Conservation (phyloP, 2,329 filamentous ascomycete genomes). For the Pseudocercospora eumusae region DNA sequence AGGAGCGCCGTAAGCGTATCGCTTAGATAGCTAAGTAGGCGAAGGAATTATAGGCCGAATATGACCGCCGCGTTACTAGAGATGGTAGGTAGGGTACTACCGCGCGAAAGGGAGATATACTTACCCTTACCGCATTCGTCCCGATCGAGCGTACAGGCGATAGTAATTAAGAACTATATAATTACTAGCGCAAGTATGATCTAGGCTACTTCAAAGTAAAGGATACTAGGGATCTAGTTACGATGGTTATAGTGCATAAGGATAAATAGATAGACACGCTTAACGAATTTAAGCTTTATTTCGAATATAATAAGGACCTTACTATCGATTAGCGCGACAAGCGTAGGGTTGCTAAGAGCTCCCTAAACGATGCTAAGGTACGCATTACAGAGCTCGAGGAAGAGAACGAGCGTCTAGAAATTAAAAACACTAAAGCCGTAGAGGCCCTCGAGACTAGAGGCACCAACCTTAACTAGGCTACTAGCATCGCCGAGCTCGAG, state of each 20-base stretch:
- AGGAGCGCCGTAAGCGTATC: no score
- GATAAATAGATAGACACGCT: background rate
- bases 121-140: no score
- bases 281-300: background rate
- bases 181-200: background rate
- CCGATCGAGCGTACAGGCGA: no score
- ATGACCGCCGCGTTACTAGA: no score
- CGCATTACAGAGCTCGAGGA: background rate
- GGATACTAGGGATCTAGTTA: background rate
- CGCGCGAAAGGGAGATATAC: no score
- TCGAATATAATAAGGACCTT: background rate
- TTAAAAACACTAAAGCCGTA: background rate
- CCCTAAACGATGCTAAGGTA: background rate
- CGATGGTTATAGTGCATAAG: background rate
- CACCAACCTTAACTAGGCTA: background rate
- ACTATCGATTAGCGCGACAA: background rate
- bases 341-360: background rate
- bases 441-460: background rate
- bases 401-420: background rate
- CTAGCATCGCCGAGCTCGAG: background rate
- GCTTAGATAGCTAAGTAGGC: no score
- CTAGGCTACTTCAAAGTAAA: background rate
- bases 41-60: no score
- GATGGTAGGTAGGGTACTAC: no score
- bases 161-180: background rate